Conservation (phyloP, 1,284 basidiomycete species). For the Gymnopus androsaceus region DNA sequence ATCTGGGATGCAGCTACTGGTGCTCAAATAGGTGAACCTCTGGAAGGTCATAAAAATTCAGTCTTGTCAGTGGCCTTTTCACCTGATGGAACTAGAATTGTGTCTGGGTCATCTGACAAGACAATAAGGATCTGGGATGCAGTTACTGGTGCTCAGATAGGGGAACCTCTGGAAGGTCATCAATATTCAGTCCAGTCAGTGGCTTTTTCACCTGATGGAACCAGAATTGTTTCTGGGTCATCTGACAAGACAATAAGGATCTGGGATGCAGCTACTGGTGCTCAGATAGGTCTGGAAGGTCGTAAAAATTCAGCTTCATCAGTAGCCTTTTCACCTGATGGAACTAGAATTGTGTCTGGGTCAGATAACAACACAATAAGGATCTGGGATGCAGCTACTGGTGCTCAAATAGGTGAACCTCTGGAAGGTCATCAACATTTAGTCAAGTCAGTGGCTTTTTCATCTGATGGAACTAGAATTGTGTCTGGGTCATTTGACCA, state of each 20-base stretch:
- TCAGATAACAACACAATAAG: conserved; percentile 9
- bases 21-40: conserved; percentile 6
- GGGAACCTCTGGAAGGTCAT: background rate
- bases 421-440: no score
- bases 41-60: conserved; percentile 2
- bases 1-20: conserved; percentile 19
- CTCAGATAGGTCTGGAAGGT: background rate
- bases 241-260: background rate
- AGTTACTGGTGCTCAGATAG: conserved; percentile 6
- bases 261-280: conserved; percentile 4
- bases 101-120: background rate
- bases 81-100: conserved; percentile 10
- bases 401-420: no score
- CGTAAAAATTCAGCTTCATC: background rate
- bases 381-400: conserved; percentile 9
- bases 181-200: background rate
- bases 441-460: no score
- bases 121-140: conserved; percentile 17
- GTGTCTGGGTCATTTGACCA: no score
- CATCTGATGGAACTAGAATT: no score
- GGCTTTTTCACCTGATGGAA: conserved; percentile 6
- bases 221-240: background rate
- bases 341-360: conserved; percentile 1
- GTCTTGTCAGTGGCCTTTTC: conserved; percentile 7
- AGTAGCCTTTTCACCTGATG: conserved; percentile 6